A percentile compares a stretch with the other conserved stretches of the same genome.
Evolutionary conservation across 768 basidiomycete genomes (phyloP).

Genomic region (Tylopilus sp.): DNA sequence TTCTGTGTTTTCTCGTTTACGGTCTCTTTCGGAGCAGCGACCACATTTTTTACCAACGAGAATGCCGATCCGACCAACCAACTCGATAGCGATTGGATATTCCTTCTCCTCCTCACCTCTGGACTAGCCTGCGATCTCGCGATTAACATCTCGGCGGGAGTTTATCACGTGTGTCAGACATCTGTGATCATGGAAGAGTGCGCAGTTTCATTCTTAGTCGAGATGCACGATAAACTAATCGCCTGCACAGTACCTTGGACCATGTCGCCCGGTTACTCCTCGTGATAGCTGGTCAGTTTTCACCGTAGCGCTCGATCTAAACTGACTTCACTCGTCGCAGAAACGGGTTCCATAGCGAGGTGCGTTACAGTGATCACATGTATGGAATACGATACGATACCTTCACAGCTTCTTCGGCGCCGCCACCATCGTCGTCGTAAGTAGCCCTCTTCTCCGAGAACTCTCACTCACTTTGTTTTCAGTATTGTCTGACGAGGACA

Average conservation of each 20-base stretch:
- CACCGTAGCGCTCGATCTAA: neutral
- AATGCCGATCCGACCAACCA: slow-evolving; percentile 4
- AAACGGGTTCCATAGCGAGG: slow-evolving; percentile 15
- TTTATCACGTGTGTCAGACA: slow-evolving; percentile 9
- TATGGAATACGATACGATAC: neutral
- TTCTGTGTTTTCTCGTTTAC: slow-evolving; percentile 20
- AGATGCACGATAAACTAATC: neutral
- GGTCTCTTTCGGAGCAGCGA: slow-evolving; percentile 19
- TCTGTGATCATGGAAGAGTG: slow-evolving; percentile 4
- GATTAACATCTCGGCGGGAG: slow-evolving; percentile 3
- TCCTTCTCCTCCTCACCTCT: slow-evolving; percentile 15
- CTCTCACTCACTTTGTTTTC: neutral
- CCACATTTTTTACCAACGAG: slow-evolving; percentile 13
- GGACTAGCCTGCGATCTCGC: slow-evolving; percentile 19
- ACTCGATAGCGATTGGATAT: slow-evolving; percentile 14
- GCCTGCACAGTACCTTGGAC: slow-evolving; percentile 5
- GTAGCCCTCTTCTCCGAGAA: neutral
- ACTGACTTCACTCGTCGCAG: slow-evolving; percentile 11
- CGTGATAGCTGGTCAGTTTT: slow-evolving; percentile 13
- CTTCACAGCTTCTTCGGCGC: slow-evolving; percentile 9
- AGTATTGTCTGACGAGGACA: slow-evolving; percentile 19
- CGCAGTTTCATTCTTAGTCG: neutral
- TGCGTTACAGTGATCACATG: neutral
- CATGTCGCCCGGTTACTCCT: neutral
- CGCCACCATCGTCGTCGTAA: slow-evolving; percentile 9